Base-by-base conservation (phyloP, 1,139 yeast genomes). In the Lodderomyces parapsilosis region DNA sequence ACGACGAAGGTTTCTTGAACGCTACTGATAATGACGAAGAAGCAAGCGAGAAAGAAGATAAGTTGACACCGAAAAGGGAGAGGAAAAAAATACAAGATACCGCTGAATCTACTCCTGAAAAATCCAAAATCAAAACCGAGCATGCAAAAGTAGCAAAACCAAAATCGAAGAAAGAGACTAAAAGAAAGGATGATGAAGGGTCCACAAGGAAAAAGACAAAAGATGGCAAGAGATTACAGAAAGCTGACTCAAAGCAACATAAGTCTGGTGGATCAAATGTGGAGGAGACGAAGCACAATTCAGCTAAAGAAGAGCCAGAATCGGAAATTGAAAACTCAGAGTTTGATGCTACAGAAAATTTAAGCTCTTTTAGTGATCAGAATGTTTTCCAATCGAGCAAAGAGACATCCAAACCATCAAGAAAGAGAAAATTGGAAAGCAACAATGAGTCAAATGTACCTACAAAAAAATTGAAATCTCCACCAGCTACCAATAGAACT, bases 331-430 rank as follows among this genome's bases (percentile, higher is more conserved):
- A 41, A 1, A n/a, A 38, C 17, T 28, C 28, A 8, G 27, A 27
- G 27, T 38, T 31, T 13, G 38, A 33, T 13, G 38, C 14, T 2
- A 30, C 33, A 15, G 33, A 30, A 9, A 25, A 43, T n/a, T 18
- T 39, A 31, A 56, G 57, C 22, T 63, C 71, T 4, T 73, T 74
- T 47, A 59, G 68, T 1, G 54, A 57, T 27, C 69, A 70, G 22
- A 74, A 73, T 47, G 63, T 71, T 2, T 73, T 74, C 54, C 78
- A 74, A 49, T 55, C 71, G 0, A n/a, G 31, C 2, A 35, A 34
- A 13, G 52, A 30, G 19, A 7, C 19, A 6, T 14, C 23, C 11
- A 36, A 18, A 10, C 11, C 19, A 3, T 18, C 34, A 35, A 39
- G 36, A 14, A 34, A 25, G 28, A 13, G 24, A 42, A 39, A 36